Evolutionary conservation across 148 eudicot genomes (phyloP).

Genomic region (Nepenthes mirabilis): DNA sequence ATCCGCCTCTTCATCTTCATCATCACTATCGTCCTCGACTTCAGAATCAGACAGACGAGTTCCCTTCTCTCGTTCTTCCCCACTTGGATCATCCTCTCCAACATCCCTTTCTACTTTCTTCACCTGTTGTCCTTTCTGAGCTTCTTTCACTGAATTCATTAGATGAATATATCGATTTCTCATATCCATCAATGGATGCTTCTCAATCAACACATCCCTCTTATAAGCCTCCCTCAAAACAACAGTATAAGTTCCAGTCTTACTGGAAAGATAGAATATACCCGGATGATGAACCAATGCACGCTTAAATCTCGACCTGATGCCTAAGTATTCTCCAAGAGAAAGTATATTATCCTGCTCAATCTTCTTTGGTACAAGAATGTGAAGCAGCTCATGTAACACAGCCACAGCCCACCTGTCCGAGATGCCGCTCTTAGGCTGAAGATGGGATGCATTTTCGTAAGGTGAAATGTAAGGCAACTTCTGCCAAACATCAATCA

Average conservation of each 20-base stretch:
- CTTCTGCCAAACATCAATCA: constrained; percentile 63
- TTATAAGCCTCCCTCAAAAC: constrained; percentile 75
- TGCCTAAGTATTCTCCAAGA: constrained; percentile 66
- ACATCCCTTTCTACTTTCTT: constrained; percentile 5
- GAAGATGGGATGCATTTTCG: constrained; percentile 45
- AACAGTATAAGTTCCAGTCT: constrained; percentile 56
- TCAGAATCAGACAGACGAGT: constrained; percentile 24
- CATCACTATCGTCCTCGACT: constrained; percentile 24
- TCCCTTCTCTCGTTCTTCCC: constrained; percentile 16
- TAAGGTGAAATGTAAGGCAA: constrained; percentile 82
- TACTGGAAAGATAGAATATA: constrained; percentile 75
- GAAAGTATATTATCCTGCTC: constrained; percentile 52
- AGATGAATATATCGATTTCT: constrained; percentile 66
- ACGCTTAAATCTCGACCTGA: constrained; percentile 58
- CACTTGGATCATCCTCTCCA: neutral
- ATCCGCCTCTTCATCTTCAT: constrained; percentile 13
- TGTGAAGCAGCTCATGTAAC: constrained; percentile 57
- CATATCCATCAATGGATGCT: constrained; percentile 52
- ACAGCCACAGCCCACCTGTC: constrained; percentile 74
- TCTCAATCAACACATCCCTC: constrained; percentile 57
- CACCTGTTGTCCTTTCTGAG: constrained; percentile 20
- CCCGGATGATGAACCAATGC: constrained; percentile 83
- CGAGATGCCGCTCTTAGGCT: constrained; percentile 42
- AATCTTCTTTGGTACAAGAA: constrained; percentile 65
- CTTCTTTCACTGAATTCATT: constrained; percentile 48